Evolutionary conservation across 2,329 filamentous ascomycete genomes (phyloP), one percentile per base, ranked within the genome.

Genomic region (Aspergillus luchuensis): DNA sequence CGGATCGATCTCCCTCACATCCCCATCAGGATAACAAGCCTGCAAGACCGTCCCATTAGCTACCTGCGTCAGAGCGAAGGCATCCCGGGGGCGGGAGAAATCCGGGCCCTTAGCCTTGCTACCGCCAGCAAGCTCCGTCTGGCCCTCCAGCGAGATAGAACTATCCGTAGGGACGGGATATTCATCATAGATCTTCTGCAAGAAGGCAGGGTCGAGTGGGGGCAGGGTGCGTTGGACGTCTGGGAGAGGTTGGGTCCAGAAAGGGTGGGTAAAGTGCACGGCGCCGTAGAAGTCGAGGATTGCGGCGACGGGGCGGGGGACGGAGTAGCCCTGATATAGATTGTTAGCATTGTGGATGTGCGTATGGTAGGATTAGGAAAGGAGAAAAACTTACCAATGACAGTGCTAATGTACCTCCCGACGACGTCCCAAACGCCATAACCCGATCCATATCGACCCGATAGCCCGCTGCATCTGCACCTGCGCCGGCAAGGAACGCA

Each of bases 341-440:
- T 41, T 17, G 5, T 17, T 19, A 36, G 17, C 62, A 25, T 23
- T n/a, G n/a, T 21, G n/a, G 13, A 8, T 28, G 11, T n/a, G 38
- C 25, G 13, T 33, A 39, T n/a, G 2, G 45, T 15, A 8, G 10
- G 25, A 3, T 8, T 0, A 19, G 10, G 10, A 41, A n/a, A 19
- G 11, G 25, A 45, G 8, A 2, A 21, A 21, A 48, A 67, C 71
- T 43, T 66, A 79, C 78, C 66, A 80, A 57, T 13, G 69, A 63
- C 71, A 84, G 72, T 2, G 82, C 82, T 0, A 85, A 68, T 1
- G 72, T 70, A 0, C 81, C 83, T 0, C 82, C 82, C 0, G 76
- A 75, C 0, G 82, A 84, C 74, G 81, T 84, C 0, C 82, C 82
- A 5, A 84, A 71, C 0, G 70, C 76, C 5, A 81, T 77, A 1